Base-by-base conservation (phyloP, 805 yeast genomes). In the Diddensiella santjacobensis region DNA sequence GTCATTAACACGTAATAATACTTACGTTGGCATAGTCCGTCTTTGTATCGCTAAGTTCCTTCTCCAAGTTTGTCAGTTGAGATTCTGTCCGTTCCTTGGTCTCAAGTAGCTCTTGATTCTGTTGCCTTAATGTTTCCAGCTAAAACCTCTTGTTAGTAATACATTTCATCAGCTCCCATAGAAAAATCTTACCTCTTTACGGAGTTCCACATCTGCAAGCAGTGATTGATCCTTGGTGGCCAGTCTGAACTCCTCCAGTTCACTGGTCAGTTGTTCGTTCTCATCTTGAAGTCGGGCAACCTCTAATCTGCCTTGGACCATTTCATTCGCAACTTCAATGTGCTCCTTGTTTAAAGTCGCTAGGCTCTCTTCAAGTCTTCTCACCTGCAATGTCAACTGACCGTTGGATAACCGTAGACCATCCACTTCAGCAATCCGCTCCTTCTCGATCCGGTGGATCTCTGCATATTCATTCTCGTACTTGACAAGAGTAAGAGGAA, bases 241-340 rank as follows among this genome's bases (percentile, higher is more conserved):
- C 39, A 44, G 40, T 30, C 44, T 46, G 18, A 51, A 67, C 68
- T 19, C 72, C 66, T 48, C 68, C 55, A 39, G 47, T 37, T 58
- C 61, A 13, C 42, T 22, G n/a, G 44, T 35, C 43, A 89, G 67
- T 40, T 81, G 86, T 22, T 70, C 74, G 52, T 87, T 86, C 50
- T 87, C 95, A 57, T 87, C 91, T 43, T 76, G 71, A 22, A 91
- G 64, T 29, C 84, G 83, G 2, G 95, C 96, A 22, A 85, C 72
- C 46, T 73, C 77, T 36, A 90, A 78, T 59, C 93, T 82, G 35
- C 86, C 83, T 54, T 79, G 80, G 29, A 91, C 88, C 81, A 93
- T 79, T 55, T 82, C 87, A 66, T 90, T 91, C 3, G 96, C 95
- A 33, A 89, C 79, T 47, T 79, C 84, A 23, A 89, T 79, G 65